These are phyloP conservation scores for Sophora flavescens DNA, from an alignment of 306 rosid species.

Conservation along the genomic window DNA sequence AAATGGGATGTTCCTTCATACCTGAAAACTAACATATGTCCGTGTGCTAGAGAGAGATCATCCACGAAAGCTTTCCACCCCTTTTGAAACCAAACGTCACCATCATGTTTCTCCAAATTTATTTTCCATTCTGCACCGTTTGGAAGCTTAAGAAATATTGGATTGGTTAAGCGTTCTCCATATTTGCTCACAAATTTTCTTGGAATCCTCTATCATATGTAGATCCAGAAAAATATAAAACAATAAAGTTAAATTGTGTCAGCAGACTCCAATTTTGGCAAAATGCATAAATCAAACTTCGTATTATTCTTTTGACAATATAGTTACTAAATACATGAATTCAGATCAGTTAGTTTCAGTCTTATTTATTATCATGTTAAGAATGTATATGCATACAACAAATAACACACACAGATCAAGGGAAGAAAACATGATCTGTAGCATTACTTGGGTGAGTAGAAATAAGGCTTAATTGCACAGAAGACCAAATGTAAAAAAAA, in stretches of 20 bases:
- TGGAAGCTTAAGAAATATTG: constrained; percentile 45
- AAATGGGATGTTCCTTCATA: constrained; percentile 27
- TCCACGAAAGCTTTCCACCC: constrained; percentile 56
- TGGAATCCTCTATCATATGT: constrained; percentile 48
- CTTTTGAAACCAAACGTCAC: constrained; percentile 38
- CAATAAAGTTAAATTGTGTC: no score
- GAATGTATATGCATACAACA: no score
- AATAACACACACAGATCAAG: no score
- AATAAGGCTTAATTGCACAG: no score
- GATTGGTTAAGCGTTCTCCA: constrained; percentile 40
- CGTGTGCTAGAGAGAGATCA: constrained; percentile 33
- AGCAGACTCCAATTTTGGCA: not conserved
- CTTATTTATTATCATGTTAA: no score
- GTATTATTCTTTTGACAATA: not conserved
- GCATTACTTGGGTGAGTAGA: not conserved
- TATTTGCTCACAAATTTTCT: constrained; percentile 34
- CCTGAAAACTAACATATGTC: constrained; percentile 44
- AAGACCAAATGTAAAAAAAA: no score
- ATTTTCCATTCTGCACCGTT: constrained; percentile 47
- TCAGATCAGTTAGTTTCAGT: no score
- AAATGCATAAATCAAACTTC: constrained; percentile 9
- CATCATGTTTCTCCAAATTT: constrained; percentile 43
- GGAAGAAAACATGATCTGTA: not conserved
- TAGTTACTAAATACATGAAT: not conserved
- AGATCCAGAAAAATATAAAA: not conserved